Percentiles rank a stretch among this genome's conserved stretches.
phyloP scores from a whole-genome alignment of 352 stramenopile species.

The Paralagenidium karlingii region DNA sequence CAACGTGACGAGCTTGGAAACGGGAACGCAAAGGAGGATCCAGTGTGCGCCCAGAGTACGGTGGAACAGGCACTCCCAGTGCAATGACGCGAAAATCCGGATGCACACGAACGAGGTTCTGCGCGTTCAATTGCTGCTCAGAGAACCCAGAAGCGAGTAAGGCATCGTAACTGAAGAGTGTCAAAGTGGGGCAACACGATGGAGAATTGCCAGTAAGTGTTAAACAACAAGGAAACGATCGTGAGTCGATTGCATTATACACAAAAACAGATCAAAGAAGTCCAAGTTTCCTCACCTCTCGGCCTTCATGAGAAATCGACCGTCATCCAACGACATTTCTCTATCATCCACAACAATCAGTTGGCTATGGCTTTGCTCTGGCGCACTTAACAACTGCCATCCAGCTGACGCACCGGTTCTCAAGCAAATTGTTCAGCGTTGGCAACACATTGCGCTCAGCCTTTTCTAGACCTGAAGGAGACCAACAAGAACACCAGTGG shows the following conservation, averaged over 20 bases:
- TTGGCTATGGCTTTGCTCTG: no score
- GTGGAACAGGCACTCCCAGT: conserved; percentile 74
- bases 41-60: conserved; percentile 73
- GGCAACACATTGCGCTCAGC: conserved; percentile 94
- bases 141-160: conserved; percentile 43
- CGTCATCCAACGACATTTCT: conserved; percentile 92
- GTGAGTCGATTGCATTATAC: not conserved
- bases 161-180: conserved; percentile 43
- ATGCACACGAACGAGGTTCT: conserved; percentile 80
- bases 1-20: conserved; percentile 70
- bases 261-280: not conserved
- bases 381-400: not conserved
- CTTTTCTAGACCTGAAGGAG: conserved; percentile 79
- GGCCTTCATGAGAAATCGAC: conserved; percentile 85
- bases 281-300: conserved; percentile 25
- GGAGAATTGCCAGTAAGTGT: no score
- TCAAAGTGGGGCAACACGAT: no score
- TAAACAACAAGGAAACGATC: not conserved
- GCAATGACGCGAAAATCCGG: conserved; percentile 90
- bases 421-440: conserved; percentile 95
- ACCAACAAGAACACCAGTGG: not conserved
- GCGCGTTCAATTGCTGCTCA: conserved; percentile 19
- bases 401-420: conserved; percentile 89
- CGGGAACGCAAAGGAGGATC: conserved; percentile 79
- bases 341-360: conserved; percentile 7